Percentiles rank a stretch among this genome's conserved stretches.
These are phyloP conservation scores for Leccinum rimulosum DNA, from an alignment of 768 basidiomycete species.

Conservation along the genomic window DNA sequence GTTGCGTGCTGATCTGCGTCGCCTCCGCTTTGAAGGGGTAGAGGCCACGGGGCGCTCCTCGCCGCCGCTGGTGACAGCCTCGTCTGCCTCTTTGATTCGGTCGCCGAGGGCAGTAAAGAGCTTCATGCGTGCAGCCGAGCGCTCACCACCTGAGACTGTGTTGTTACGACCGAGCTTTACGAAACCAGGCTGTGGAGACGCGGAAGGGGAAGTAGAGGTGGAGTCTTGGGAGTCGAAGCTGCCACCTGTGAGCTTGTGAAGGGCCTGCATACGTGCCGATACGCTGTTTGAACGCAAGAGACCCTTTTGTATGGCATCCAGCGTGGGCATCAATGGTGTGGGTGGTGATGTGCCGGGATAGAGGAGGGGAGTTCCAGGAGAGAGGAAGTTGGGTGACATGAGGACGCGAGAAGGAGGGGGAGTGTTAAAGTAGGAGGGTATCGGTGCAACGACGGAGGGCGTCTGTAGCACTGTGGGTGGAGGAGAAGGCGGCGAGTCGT, in stretches of 20 bases:
- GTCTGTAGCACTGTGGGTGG: constrained; percentile 24
- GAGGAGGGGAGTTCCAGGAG: constrained; percentile 53
- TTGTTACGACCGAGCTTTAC: constrained; percentile 64
- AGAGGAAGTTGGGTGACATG: constrained; percentile 46
- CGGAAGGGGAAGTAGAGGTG: constrained; percentile 46
- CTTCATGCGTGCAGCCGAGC: constrained; percentile 65
- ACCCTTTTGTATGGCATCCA: constrained; percentile 75
- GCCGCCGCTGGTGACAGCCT: constrained; percentile 56
- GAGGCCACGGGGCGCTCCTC: constrained; percentile 48
- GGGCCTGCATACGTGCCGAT: constrained; percentile 74
- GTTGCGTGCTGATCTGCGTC: constrained; percentile 50
- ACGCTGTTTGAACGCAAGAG: constrained; percentile 90
- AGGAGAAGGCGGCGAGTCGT: constrained; percentile 42
- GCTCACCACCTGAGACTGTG: constrained; percentile 80
- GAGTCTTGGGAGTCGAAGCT: constrained; percentile 57
- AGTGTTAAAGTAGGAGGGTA: constrained; percentile 52
- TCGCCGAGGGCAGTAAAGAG: constrained; percentile 65
- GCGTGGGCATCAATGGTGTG: constrained; percentile 61
- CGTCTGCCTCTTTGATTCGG: constrained; percentile 57
- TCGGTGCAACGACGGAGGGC: constrained; percentile 45
- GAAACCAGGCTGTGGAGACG: constrained; percentile 47
- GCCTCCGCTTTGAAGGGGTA: constrained; percentile 51
- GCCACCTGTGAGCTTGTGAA: constrained; percentile 82
- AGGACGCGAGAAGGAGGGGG: constrained; percentile 41
- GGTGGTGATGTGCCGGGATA: constrained; percentile 69